A percentile compares a stretch with the other conserved stretches of the same genome.
Evolutionary conservation across 2,329 filamentous ascomycete species (phyloP).

Genomic region (Fusarium metavorans): DNA sequence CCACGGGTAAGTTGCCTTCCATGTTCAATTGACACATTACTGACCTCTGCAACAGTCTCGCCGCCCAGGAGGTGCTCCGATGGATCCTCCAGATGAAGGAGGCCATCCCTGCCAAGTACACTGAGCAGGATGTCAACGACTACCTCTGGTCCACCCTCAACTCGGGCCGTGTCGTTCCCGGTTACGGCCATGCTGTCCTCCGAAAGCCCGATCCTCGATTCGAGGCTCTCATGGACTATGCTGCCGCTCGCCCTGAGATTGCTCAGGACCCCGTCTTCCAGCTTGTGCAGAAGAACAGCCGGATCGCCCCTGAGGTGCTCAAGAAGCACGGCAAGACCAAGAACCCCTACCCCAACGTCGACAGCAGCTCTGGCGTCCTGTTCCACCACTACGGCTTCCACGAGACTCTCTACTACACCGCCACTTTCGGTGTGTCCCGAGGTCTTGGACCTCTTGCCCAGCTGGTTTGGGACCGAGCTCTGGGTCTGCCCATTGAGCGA

Average conservation of each 20-base stretch:
- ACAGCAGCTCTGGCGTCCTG: conserved; percentile 90
- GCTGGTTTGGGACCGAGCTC: conserved; percentile 93
- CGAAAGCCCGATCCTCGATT: conserved; percentile 98
- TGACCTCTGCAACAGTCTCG: conserved; percentile 66
- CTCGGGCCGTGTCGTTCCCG: conserved; percentile 92
- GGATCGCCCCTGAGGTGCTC: conserved; percentile 89
- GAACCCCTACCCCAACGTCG: conserved; percentile 98
- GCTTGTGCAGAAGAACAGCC: conserved; percentile 92
- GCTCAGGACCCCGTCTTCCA: conserved; percentile 90
- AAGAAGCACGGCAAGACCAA: conserved; percentile 98
- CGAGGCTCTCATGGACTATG: conserved; percentile 96
- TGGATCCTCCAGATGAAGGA: conserved; percentile 98
- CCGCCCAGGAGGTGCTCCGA: conserved; percentile 95
- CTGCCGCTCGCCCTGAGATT: conserved; percentile 85
- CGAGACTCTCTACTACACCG: conserved; percentile 94
- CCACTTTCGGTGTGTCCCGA: conserved; percentile 76
- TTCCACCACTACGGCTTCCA: conserved; percentile 99
- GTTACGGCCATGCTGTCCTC: conserved; percentile 95
- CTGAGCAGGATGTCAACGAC: conserved; percentile 83
- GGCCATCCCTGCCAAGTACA: conserved; percentile 81
- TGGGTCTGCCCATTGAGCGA: conserved; percentile 95
- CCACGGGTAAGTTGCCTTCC: conserved; percentile 60
- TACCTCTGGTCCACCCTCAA: conserved; percentile 96
- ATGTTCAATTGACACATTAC: accelerated
- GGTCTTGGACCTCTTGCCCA: conserved; percentile 91